A percentile compares a stretch with the other conserved stretches of the same genome.
phyloP scores from a whole-genome alignment of 495 filamentous ascomycete species.

The Aspergillus nanangensis region DNA sequence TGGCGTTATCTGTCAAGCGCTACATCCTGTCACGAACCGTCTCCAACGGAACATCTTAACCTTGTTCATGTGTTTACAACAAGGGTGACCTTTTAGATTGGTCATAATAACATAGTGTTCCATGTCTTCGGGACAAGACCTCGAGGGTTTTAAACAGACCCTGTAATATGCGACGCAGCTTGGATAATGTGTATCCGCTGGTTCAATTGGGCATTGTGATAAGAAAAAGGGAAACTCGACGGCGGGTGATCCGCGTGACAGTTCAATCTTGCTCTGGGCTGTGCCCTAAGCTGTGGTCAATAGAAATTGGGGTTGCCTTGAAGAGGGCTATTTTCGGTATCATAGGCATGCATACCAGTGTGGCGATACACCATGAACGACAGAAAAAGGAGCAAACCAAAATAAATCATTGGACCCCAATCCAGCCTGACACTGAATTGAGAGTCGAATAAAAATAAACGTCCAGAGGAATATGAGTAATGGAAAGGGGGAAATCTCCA shows the following conservation, averaged over 20 bases:
- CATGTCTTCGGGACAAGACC: conserved; percentile 1
- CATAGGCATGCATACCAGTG: background rate
- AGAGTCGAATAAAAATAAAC: too few relatives aligned
- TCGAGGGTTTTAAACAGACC: background rate
- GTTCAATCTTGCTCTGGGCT: too few relatives aligned
- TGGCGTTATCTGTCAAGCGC: conserved; percentile 17
- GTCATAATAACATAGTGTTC: background rate
- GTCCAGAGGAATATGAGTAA: too few relatives aligned
- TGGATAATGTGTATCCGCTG: too few relatives aligned
- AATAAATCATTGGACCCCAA: background rate
- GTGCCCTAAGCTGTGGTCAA: too few relatives aligned
- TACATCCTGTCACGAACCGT: background rate
- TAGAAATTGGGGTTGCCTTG: background rate
- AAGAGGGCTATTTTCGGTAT: background rate
- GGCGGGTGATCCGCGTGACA: too few relatives aligned
- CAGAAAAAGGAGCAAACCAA: background rate
- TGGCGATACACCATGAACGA: background rate
- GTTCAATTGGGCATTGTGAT: background rate
- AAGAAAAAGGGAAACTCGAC: too few relatives aligned
- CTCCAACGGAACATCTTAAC: too few relatives aligned
- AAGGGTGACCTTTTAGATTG: background rate
- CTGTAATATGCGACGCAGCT: too few relatives aligned
- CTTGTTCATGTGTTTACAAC: background rate
- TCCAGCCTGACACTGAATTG: background rate
- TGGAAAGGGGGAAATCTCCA: too few relatives aligned